phyloP scores from a whole-genome alignment of 176 grass and related monocot genomes.

The Triticum dicoccoides region DNA sequence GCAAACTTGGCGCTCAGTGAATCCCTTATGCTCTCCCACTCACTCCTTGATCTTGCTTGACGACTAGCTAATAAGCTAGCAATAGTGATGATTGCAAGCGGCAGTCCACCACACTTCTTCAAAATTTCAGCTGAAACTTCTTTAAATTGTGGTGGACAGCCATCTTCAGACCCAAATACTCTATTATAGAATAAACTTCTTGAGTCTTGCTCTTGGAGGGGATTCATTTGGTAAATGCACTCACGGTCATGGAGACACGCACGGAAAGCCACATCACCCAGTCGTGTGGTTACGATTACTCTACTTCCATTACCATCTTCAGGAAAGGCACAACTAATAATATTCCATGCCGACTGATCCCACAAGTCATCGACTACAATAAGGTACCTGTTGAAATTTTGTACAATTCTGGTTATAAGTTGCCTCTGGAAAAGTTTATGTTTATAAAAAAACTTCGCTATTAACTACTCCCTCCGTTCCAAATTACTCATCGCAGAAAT shows the following conservation, averaged over 20 bases:
- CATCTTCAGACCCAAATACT: not conserved
- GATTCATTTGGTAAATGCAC: not conserved
- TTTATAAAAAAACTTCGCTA: not conserved
- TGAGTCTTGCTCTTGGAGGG: not conserved
- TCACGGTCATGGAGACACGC: not conserved
- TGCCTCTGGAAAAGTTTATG: not conserved
- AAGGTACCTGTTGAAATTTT: not conserved
- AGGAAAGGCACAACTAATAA: not conserved
- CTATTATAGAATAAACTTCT: slow-evolving; percentile 8
- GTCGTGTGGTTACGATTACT: not conserved
- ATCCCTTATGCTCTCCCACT: not conserved
- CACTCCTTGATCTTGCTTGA: not conserved
- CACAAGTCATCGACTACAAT: not conserved
- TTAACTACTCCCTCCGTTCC: not conserved
- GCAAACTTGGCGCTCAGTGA: not conserved
- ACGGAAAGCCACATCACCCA: not conserved
- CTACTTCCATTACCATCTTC: slow-evolving; percentile 1
- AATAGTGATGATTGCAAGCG: not conserved
- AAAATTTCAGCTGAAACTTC: slow-evolving; percentile 6
- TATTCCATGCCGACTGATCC: not conserved
- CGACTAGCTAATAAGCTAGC: not conserved
- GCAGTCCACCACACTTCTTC: not conserved
- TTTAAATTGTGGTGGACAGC: not conserved
- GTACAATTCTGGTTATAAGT: not conserved
- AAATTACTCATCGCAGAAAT: too few species aligned